Evolutionary conservation across 805 yeast species (phyloP).

Genomic region (Candida ponderosae): DNA sequence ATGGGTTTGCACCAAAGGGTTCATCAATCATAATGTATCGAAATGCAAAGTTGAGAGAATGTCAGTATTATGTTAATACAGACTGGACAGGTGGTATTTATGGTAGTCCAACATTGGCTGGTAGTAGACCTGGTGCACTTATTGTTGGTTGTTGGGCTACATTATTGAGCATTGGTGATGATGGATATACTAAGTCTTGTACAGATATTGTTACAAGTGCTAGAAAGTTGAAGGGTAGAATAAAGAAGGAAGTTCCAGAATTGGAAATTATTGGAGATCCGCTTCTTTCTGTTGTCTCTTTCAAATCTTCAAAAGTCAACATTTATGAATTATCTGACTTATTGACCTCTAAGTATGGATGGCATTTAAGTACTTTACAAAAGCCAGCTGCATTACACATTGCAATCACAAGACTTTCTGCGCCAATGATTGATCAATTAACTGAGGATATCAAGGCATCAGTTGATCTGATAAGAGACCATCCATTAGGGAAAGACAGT

Average conservation of each 20-base stretch:
- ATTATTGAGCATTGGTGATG: slow-evolving; percentile 68
- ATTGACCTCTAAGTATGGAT: slow-evolving; percentile 53
- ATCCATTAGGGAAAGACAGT: slow-evolving; percentile 23
- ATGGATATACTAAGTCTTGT: slow-evolving; percentile 71
- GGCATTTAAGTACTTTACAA: slow-evolving; percentile 88
- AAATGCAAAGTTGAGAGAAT: slow-evolving; percentile 50
- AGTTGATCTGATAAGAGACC: slow-evolving; percentile 18
- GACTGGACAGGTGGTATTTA: slow-evolving; percentile 95
- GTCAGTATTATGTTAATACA: slow-evolving; percentile 77
- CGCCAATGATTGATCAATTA: slow-evolving; percentile 52
- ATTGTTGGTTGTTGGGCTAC: slow-evolving; percentile 99
- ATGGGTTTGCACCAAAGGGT: slow-evolving; percentile 98
- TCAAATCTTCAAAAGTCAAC: slow-evolving; percentile 53
- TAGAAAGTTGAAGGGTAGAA: slow-evolving; percentile 41
- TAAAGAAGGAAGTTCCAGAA: slow-evolving; percentile 42
- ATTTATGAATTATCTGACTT: slow-evolving; percentile 76
- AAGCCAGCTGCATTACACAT: slow-evolving; percentile 87
- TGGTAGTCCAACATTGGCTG: slow-evolving; percentile 95
- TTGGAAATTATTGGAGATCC: slow-evolving; percentile 83
- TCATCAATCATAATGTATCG: slow-evolving; percentile 91
- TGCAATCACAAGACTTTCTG: slow-evolving; percentile 74
- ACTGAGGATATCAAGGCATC: slow-evolving; percentile 33
- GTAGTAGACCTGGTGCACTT: slow-evolving; percentile 94
- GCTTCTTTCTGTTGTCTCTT: slow-evolving; percentile 70
- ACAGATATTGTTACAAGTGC: slow-evolving; percentile 61